Base-by-base conservation (phyloP, 2,329 filamentous ascomycete genomes). In the Aspergillus uvarum region DNA sequence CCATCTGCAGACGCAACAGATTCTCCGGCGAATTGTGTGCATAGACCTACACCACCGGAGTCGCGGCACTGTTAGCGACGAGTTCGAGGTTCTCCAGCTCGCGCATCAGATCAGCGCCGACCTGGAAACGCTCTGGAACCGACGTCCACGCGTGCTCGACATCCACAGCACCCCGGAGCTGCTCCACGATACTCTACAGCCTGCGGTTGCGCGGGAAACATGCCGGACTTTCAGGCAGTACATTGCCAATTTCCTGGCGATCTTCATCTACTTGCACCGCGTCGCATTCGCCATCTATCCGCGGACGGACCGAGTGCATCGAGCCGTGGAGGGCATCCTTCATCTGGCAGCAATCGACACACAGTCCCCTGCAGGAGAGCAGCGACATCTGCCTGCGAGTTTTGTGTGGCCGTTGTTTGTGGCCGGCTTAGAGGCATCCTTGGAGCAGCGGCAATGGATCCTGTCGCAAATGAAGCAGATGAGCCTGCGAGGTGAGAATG, bases 31-130 rank as follows among this genome's bases (percentile, higher is more conserved):
- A 2, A 75, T 75, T 11, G 67, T 75, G 42, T 65, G 63, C 47
- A 73, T 76, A 31, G 73, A 76, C 59, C 65, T 76, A 19, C 74
- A 76, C 56, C 74, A 76, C 58, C 74, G 74, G 61, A 74, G 68
- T 22, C 72, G 74, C 5, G 74, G 74, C 38, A 75, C 74, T 1
- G 67, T 76, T 14, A 70, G 66, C 32, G 74, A 76, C 57, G 74
- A 76, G 61, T 75, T 73, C 29, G 74, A 76, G 59, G 74, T 76
- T 24, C 69, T 76, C 31, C 72, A 75, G 42, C 71, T 76, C 22
- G 74, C 74, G 14, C 70, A 74, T 58, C 70, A 70, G 52, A 69
- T 76, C 8, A 70, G 72, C 31, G 72, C 72, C 19, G 73, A 76
- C 50, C 70, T 76, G 4, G 70, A 74, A 56, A 61, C 65, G 10